A percentile compares a stretch with the other conserved stretches of the same genome.
Evolutionary conservation across 192 early-diverging fungal species (phyloP).

Genomic region (Coemansia sp.): DNA sequence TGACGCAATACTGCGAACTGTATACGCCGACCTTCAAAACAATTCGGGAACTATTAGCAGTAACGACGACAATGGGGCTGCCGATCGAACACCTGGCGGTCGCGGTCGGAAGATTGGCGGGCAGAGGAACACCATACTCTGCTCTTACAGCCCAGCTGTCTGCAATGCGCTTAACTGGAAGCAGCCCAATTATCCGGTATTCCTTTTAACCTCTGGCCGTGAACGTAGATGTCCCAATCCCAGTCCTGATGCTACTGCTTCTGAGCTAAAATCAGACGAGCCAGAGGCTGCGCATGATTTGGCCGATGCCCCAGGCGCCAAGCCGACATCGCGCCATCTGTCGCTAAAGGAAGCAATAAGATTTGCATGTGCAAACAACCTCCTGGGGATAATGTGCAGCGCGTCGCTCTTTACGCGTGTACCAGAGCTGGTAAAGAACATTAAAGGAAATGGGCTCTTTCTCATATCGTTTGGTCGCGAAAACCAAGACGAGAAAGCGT

Average conservation of each 20-base stretch:
- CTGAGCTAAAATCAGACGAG: neutral
- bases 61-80: slow-evolving; percentile 16
- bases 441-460: slow-evolving; percentile 92
- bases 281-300: neutral
- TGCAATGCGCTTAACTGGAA: slow-evolving; percentile 99
- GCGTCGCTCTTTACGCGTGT: slow-evolving; percentile 90
- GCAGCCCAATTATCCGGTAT: slow-evolving; percentile 97
- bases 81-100: neutral
- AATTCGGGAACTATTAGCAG: slow-evolving; percentile 10
- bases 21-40: slow-evolving; percentile 73
- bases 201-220: slow-evolving; percentile 87
- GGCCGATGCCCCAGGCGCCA: slow-evolving; percentile 38
- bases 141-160: slow-evolving; percentile 86
- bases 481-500: slow-evolving; percentile 66
- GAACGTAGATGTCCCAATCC: slow-evolving; percentile 6
- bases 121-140: slow-evolving; percentile 77
- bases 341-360: slow-evolving; percentile 93
- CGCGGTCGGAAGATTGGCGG: slow-evolving; percentile 16
- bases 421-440: slow-evolving; percentile 85
- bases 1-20: slow-evolving; percentile 83
- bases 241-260: neutral
- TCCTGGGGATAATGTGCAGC: slow-evolving; percentile 92
- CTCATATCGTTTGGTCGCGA: slow-evolving; percentile 86
- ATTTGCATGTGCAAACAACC: slow-evolving; percentile 89
- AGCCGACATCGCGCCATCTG: slow-evolving; percentile 23